Conservation (phyloP, 2,329 filamentous ascomycete species). For the Davidsoniella eucalypti region DNA sequence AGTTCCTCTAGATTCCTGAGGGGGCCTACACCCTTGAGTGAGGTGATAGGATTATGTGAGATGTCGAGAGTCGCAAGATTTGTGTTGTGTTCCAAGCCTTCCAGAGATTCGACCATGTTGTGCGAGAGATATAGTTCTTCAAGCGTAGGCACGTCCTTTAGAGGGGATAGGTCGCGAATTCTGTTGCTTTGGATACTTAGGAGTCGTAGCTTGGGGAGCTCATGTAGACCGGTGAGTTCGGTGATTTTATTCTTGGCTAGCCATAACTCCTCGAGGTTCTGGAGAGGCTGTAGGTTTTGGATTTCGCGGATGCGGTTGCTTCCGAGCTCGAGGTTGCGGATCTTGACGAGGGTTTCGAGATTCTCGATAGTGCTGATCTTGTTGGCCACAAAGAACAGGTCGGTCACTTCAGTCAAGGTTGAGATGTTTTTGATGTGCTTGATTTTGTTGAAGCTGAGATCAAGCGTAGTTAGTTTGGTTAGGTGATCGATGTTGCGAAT, state of each 20-base stretch:
- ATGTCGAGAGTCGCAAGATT: conserved; percentile 71
- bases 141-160: conserved; percentile 56
- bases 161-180: conserved; percentile 59
- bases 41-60: conserved; percentile 68
- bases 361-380: conserved; percentile 81
- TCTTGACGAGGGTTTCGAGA: conserved; percentile 53
- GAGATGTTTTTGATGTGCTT: conserved; percentile 88
- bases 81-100: conserved; percentile 50
- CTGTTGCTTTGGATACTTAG: conserved; percentile 94
- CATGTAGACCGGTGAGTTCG: conserved; percentile 58
- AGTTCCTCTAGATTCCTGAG: conserved; percentile 68
- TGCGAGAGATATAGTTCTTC: conserved; percentile 94
- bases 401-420: conserved; percentile 59
- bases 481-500: conserved; percentile 70
- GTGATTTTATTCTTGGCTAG: conserved; percentile 94
- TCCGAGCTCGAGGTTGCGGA: conserved; percentile 77
- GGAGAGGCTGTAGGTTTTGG: conserved; percentile 62
- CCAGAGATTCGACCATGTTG: conserved; percentile 67
- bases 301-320: conserved; percentile 87
- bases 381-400: conserved; percentile 89
- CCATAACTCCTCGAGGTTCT: conserved; percentile 77
- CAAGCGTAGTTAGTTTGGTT: conserved; percentile 58
- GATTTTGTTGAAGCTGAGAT: conserved; percentile 97
- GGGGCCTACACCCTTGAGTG: conserved; percentile 53
- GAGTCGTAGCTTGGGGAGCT: conserved; percentile 64